Base-by-base conservation (phyloP, 1,139 yeast genomes). In the Kodamaea ohmeri region DNA sequence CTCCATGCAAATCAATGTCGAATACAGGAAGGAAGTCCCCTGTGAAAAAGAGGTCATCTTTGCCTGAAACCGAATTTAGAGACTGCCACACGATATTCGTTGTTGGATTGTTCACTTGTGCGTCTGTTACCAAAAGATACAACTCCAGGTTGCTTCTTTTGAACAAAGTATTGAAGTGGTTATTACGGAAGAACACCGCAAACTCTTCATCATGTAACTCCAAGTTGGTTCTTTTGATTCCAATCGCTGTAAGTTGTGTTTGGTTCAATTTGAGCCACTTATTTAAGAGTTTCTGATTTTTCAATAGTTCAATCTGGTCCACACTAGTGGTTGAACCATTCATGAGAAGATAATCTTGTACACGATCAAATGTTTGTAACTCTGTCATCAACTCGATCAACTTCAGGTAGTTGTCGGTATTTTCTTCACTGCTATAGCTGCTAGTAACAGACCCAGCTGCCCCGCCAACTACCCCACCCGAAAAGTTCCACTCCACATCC, bases 161-260 rank as follows among this genome's bases (percentile, higher is more conserved):
- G 53, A 74, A 74, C 11, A 88, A 59, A 0, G 96, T 84, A 42
- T 77, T 76, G 59, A 86, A 89, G 58, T 88, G 96, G 58, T 88
- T 87, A 58, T 89, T 89, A 50, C 96, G 69, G 65, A 89, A 89
- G 42, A 89, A 73, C 0, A 89, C 78, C 1, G 80, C 71, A 44
- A 83, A 69, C 30, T 64, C 63, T 35, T 63, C 66, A 4, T 48
- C 40, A 2, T 42, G 44, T 24, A 80, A 61, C 16, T 71, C 69
- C 11, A 68, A 61, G 35, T 67, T 57, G 35, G 85, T 56, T 12
- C 69, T 53, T 3, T 54, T 44, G 15, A 87, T 55, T 0, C 97
- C 97, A 37, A 64, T 60, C 1, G 62, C 63, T 0, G 96, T 86
- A 49, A 88, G 62, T 53, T 89, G 96, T 0, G 95, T 80, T 3